These are phyloP conservation scores for Myxozyma nipponensis DNA, from an alignment of 805 yeast genomes.

Conservation along the genomic window DNA sequence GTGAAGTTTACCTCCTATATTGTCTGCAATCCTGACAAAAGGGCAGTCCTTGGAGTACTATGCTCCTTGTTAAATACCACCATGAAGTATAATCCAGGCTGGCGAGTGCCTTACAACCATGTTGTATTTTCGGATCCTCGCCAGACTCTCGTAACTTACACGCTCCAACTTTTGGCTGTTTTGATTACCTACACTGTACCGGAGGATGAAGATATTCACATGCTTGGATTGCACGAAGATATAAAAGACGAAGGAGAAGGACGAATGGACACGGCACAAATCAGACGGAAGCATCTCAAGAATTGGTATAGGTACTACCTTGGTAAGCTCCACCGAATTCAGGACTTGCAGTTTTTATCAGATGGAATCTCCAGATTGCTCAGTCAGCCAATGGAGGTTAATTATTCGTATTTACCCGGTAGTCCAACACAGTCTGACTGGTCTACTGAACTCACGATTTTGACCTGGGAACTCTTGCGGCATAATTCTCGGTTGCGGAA, in stretches of 20 bases:
- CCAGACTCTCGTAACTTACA: conserved; percentile 43
- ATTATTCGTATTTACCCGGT: conserved; percentile 34
- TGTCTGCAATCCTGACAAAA: conserved; percentile 47
- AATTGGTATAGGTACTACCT: conserved; percentile 37
- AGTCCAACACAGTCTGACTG: conserved; percentile 37
- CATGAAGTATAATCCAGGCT: conserved; percentile 39
- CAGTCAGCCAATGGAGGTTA: conserved; percentile 42
- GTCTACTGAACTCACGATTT: conserved; percentile 55
- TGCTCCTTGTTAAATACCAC: conserved; percentile 67
- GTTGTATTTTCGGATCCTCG: conserved; percentile 31
- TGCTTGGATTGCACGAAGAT: conserved; percentile 12
- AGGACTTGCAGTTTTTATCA: conserved; percentile 38
- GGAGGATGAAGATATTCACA: conserved; percentile 12
- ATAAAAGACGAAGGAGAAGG: conserved; percentile 3
- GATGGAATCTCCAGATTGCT: conserved; percentile 34
- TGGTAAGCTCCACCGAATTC: conserved; percentile 35
- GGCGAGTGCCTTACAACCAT: conserved; percentile 37
- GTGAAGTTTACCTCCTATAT: conserved; percentile 59
- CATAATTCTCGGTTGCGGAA: conserved; percentile 50
- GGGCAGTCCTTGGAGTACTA: conserved; percentile 48
- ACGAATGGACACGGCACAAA: conserved; percentile 7
- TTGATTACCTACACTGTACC: conserved; percentile 66
- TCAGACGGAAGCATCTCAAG: conserved; percentile 4
- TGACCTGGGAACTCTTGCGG: conserved; percentile 74
- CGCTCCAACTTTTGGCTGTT: conserved; percentile 59